A percentile compares a stretch with the other conserved stretches of the same genome.
phyloP scores from a whole-genome alignment of 768 basidiomycete species.

The Phlebiopsis flavidoalba region DNA sequence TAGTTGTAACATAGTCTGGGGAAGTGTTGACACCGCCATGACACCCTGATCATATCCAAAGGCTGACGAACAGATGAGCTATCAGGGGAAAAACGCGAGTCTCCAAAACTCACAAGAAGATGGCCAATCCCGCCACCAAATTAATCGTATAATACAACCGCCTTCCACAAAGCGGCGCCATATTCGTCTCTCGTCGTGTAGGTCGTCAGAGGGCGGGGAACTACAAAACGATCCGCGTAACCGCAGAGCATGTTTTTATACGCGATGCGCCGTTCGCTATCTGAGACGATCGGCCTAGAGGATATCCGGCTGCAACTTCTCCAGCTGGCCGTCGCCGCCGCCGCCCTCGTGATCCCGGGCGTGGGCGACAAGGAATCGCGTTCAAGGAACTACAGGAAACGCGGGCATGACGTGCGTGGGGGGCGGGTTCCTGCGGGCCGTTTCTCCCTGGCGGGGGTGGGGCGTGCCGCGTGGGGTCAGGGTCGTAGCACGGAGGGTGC shows the following conservation, averaged over 20 bases:
- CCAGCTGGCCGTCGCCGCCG: background rate
- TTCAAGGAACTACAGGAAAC: background rate
- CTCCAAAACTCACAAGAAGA: constrained; percentile 26
- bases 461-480: background rate
- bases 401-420: constrained; percentile 1
- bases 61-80: constrained; percentile 20
- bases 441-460: background rate
- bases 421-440: background rate
- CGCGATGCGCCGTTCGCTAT: background rate
- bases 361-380: background rate
- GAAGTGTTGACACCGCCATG: constrained; percentile 45
- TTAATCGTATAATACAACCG: constrained; percentile 27
- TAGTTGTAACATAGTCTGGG: constrained; percentile 37
- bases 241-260: background rate
- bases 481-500: background rate
- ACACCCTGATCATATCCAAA: constrained; percentile 46
- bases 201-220: background rate
- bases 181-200: background rate
- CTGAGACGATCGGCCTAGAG: background rate
- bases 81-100: background rate
- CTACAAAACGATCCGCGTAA: background rate
- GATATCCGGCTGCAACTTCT: background rate
- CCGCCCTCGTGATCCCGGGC: background rate
- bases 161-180: constrained; percentile 17
- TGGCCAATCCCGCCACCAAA: constrained; percentile 26